Conservation (phyloP, 495 filamentous ascomycete species). For the Podospora pseudopauciseta region DNA sequence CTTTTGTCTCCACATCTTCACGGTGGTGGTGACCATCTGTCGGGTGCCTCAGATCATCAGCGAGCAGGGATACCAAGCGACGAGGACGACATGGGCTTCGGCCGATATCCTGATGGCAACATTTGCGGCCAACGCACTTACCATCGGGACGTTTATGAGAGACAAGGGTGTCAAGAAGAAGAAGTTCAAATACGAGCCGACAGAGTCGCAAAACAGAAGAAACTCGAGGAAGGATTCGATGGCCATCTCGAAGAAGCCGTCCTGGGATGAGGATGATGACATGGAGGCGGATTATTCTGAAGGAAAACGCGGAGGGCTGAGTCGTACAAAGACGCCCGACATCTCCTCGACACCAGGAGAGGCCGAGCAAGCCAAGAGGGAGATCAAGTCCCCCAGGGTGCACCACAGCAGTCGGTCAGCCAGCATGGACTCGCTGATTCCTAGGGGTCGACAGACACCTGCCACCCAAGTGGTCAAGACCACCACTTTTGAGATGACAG, state of each 20-base stretch:
- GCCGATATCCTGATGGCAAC: conserved; percentile 73
- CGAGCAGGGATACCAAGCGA: conserved; percentile 62
- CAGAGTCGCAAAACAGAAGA: conserved; percentile 11
- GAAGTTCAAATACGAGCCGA: conserved; percentile 56
- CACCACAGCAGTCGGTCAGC: conserved; percentile 1
- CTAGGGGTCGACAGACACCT: conserved; percentile 6
- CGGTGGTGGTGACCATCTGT: conserved; percentile 69
- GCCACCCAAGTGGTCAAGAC: conserved; percentile 25
- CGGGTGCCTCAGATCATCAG: conserved; percentile 67
- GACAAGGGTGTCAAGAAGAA: conserved; percentile 73
- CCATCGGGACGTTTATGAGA: conserved; percentile 75
- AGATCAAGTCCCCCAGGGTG: not conserved
- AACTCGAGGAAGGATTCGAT: conserved; percentile 3
- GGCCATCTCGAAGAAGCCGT: conserved; percentile 8
- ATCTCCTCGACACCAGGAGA: not conserved
- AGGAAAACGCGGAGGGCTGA: not conserved
- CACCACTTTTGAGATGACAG: conserved; percentile 30
- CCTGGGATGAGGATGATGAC: conserved; percentile 12
- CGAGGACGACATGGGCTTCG: conserved; percentile 70
- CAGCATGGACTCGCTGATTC: conserved; percentile 30
- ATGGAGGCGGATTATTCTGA: not conserved
- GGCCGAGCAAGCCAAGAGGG: not conserved
- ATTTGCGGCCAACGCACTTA: conserved; percentile 68
- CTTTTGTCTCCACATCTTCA: conserved; percentile 71
- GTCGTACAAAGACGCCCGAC: not conserved